Conservation (phyloP, 257 asterid genomes). For the Capsicum pubescens region DNA sequence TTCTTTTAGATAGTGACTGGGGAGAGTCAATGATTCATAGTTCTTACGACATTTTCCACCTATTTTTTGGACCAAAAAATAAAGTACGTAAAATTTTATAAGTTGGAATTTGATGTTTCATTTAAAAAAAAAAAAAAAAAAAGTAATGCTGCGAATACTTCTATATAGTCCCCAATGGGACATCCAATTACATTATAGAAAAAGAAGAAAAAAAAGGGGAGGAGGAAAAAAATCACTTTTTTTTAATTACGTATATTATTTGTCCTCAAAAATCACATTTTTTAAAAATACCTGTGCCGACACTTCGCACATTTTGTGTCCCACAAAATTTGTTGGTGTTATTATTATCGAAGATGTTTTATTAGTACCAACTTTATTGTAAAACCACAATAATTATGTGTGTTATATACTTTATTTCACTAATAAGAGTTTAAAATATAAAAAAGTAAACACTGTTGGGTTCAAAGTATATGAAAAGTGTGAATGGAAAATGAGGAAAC, state of each 20-base stretch:
- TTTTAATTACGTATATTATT: neutral
- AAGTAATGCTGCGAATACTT: neutral
- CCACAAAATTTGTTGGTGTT: slow-evolving; percentile 3
- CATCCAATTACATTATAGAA: neutral
- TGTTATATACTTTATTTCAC: too few relatives aligned
- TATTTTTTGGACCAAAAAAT: neutral
- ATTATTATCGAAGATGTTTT: neutral
- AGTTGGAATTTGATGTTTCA: neutral
- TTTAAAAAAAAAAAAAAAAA: neutral
- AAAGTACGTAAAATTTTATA: neutral
- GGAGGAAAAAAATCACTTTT: too few relatives aligned
- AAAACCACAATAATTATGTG: neutral
- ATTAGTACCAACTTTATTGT: neutral
- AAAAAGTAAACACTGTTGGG: too few relatives aligned
- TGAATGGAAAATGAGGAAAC: too few relatives aligned
- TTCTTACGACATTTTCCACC: neutral
- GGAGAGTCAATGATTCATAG: neutral
- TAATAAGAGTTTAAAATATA: too few relatives aligned
- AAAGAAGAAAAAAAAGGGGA: neutral
- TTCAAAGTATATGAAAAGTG: too few relatives aligned
- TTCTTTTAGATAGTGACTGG: neutral
- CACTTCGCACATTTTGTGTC: neutral
- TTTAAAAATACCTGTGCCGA: slow-evolving; percentile 3
- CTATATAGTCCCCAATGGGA: neutral
- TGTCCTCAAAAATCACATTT: neutral